phyloP scores from a whole-genome alignment of 257 asterid species.

The Eustoma russellianum region DNA sequence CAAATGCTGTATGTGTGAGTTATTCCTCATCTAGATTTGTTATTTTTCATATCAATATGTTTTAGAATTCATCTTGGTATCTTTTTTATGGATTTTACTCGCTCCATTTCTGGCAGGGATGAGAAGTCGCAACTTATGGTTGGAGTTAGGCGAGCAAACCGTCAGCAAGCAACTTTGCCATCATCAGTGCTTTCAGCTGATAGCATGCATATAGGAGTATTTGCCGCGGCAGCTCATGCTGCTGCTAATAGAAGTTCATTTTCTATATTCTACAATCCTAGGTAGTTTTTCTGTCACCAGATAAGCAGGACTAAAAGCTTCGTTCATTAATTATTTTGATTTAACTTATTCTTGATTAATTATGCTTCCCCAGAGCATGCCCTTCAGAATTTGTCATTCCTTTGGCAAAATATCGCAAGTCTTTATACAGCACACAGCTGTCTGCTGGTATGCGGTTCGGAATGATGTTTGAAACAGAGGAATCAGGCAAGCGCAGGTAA shows the following conservation, averaged over 20 bases:
- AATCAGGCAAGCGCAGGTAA: slow-evolving; percentile 84
- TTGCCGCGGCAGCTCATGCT: slow-evolving; percentile 99
- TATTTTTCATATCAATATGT: background rate
- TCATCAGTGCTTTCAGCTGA: slow-evolving; percentile 97
- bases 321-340: background rate
- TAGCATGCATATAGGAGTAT: slow-evolving; percentile 98
- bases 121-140: slow-evolving; percentile 78
- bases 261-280: slow-evolving; percentile 88
- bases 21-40: background rate
- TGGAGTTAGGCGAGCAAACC: slow-evolving; percentile 88
- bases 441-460: slow-evolving; percentile 91
- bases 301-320: background rate
- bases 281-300: slow-evolving; percentile 26
- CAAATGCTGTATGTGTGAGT: background rate
- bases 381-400: slow-evolving; percentile 93
- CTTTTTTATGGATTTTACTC: background rate
- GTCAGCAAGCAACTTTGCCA: slow-evolving; percentile 75
- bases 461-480: slow-evolving; percentile 97
- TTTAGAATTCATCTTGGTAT: no score
- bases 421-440: slow-evolving; percentile 64
- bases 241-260: slow-evolving; percentile 79
- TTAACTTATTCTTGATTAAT: background rate
- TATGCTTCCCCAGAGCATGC: slow-evolving; percentile 58
- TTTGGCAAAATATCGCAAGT: slow-evolving; percentile 55
- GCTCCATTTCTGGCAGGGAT: slow-evolving; percentile 32